These are phyloP conservation scores for Lodderomyces metapsilosis DNA, from an alignment of 1,139 yeast genomes.

Conservation along the genomic window DNA sequence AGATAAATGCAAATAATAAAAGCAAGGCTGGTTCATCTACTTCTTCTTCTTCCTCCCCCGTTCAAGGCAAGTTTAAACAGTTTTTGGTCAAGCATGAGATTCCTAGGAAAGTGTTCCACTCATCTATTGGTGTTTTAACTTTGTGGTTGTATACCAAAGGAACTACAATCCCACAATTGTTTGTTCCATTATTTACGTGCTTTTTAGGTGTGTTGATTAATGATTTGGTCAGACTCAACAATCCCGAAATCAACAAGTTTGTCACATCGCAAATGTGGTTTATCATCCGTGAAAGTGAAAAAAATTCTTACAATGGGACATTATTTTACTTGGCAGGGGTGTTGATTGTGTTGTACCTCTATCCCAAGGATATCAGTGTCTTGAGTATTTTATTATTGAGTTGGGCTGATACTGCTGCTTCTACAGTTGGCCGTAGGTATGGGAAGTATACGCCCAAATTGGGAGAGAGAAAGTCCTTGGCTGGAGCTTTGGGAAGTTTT, in stretches of 20 bases:
- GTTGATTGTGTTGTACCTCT: constrained; percentile 61
- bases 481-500: constrained; percentile 88
- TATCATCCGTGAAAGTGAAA: constrained; percentile 80
- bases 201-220: constrained; percentile 57
- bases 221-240: constrained; percentile 67
- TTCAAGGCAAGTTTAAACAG: constrained; percentile 17
- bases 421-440: constrained; percentile 81
- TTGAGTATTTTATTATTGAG: constrained; percentile 77
- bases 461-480: constrained; percentile 72
- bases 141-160: constrained; percentile 70
- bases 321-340: constrained; percentile 83
- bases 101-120: constrained; percentile 83
- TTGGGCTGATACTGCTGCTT: constrained; percentile 98
- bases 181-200: constrained; percentile 55
- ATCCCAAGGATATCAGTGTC: constrained; percentile 78
- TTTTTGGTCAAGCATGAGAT: constrained; percentile 78
- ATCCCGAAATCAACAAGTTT: constrained; percentile 56
- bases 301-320: constrained; percentile 71
- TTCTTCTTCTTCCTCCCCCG: not conserved
- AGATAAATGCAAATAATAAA: not conserved
- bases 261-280: constrained; percentile 72
- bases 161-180: constrained; percentile 51
- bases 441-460: constrained; percentile 84
- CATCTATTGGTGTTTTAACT: constrained; percentile 82
- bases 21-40: constrained; percentile 1